These are phyloP conservation scores for Brassica nigra DNA, from an alignment of 345 rosid genomes.

Conservation along the genomic window DNA sequence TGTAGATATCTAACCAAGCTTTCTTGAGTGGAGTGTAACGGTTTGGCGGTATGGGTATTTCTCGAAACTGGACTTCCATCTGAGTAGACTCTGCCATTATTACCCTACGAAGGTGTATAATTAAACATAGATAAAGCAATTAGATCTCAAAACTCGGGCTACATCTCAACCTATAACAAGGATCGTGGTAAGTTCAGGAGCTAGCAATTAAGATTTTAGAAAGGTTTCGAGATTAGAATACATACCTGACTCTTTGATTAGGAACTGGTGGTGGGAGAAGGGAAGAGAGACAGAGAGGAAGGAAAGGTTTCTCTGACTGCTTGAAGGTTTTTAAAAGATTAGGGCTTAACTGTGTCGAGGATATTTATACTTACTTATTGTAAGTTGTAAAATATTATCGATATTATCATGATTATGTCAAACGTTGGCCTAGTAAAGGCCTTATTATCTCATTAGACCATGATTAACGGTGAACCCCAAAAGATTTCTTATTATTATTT, in stretches of 20 bases:
- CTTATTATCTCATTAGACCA: neutral
- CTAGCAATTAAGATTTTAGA: neutral
- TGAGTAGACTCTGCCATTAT: no score
- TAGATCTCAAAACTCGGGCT: no score
- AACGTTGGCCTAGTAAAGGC: neutral
- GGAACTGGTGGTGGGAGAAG: slow-evolving; percentile 8
- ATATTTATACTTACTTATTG: neutral
- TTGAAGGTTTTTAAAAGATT: slow-evolving; percentile 14
- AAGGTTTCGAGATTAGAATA: neutral
- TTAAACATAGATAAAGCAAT: no score
- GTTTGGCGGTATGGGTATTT: no score
- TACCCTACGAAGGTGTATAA: no score
- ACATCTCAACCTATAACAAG: neutral
- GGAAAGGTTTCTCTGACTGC: neutral
- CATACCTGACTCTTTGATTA: neutral
- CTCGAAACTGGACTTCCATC: no score
- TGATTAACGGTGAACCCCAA: no score
- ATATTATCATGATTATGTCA: neutral
- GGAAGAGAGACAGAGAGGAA: neutral
- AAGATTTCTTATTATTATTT: no score
- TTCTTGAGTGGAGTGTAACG: no score
- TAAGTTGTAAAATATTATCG: neutral
- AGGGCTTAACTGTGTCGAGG: slow-evolving; percentile 16
- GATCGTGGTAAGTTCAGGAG: no score
- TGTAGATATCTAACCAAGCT: no score